phyloP scores from a whole-genome alignment of 495 filamentous ascomycete species.

The Penicillium goetzii region DNA sequence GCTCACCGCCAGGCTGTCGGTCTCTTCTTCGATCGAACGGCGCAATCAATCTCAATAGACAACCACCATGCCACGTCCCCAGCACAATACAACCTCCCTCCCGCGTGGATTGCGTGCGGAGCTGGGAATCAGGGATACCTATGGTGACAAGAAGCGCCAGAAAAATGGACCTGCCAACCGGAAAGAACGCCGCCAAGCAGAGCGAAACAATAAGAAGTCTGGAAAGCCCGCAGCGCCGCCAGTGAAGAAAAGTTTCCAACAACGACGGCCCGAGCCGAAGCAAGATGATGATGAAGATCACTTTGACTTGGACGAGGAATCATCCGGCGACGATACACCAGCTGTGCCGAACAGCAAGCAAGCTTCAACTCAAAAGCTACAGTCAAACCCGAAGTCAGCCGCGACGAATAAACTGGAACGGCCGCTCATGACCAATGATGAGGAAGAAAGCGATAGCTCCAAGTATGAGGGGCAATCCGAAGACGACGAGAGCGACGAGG shows the following conservation, averaged over 20 bases:
- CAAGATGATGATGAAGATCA: conserved; percentile 34
- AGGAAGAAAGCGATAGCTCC: conserved; percentile 24
- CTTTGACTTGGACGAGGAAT: conserved; percentile 29
- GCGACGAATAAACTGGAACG: not conserved
- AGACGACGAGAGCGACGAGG: conserved; percentile 30
- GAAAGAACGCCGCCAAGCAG: conserved; percentile 65
- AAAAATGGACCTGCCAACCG: conserved; percentile 48
- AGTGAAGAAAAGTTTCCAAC: conserved; percentile 25
- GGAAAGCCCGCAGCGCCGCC: conserved; percentile 26
- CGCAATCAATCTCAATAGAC: not conserved
- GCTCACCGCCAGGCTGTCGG: conserved; percentile 23
- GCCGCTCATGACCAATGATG: conserved; percentile 28
- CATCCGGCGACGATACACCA: conserved; percentile 18
- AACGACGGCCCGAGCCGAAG: conserved; percentile 5
- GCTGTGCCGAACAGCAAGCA: conserved; percentile 14
- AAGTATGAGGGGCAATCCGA: conserved; percentile 25
- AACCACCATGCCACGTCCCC: conserved; percentile 44
- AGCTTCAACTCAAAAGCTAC: conserved; percentile 5
- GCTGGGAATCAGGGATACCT: conserved; percentile 54
- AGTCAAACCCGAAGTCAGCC: conserved; percentile 26
- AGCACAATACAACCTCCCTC: conserved; percentile 63
- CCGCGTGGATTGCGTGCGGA: conserved; percentile 64
- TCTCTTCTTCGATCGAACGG: conserved; percentile 5
- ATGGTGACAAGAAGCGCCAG: conserved; percentile 45
- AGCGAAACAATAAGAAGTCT: conserved; percentile 58